A percentile compares a stretch with the other conserved stretches of the same genome.
These are phyloP conservation scores for Xylariomycetidae sp. DNA, from an alignment of 2,329 filamentous ascomycete species.

Conservation along the genomic window DNA sequence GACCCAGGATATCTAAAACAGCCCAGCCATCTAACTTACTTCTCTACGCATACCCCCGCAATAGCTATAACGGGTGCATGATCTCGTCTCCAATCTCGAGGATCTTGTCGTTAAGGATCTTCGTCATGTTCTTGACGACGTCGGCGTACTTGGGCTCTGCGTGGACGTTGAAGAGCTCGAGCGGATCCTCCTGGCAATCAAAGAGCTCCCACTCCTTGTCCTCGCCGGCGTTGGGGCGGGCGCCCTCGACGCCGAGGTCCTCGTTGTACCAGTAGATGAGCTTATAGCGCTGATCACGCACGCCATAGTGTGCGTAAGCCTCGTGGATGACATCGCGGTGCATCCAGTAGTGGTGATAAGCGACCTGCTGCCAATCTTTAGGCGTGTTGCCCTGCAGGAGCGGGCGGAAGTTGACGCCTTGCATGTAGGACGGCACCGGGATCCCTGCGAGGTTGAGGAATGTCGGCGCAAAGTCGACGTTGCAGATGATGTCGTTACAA, in stretches of 20 bases:
- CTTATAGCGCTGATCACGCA: conserved; percentile 46
- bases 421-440: conserved; percentile 42
- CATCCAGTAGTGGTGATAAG: conserved; percentile 53
- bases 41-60: too few relatives aligned
- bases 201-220: conserved; percentile 43
- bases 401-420: conserved; percentile 37
- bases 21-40: too few relatives aligned
- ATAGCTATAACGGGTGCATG: not conserved
- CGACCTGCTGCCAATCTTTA: conserved; percentile 41
- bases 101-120: conserved; percentile 1
- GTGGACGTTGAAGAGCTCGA: conserved; percentile 2
- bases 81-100: conserved; percentile 1
- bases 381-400: conserved; percentile 34
- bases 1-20: too few relatives aligned
- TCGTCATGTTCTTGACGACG: conserved; percentile 3
- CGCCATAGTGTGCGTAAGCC: conserved; percentile 45
- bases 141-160: not conserved
- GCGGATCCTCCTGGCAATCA: conserved; percentile 1
- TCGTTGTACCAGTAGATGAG: conserved; percentile 53
- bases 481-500: conserved; percentile 43
- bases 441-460: conserved; percentile 41
- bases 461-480: conserved; percentile 48
- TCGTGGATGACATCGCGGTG: conserved; percentile 44
- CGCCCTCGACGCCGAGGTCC: conserved; percentile 37
- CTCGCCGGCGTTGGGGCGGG: conserved; percentile 30